Evolutionary conservation across 148 eudicot genomes (phyloP).

Genomic region (Rhododendron ovatum): DNA sequence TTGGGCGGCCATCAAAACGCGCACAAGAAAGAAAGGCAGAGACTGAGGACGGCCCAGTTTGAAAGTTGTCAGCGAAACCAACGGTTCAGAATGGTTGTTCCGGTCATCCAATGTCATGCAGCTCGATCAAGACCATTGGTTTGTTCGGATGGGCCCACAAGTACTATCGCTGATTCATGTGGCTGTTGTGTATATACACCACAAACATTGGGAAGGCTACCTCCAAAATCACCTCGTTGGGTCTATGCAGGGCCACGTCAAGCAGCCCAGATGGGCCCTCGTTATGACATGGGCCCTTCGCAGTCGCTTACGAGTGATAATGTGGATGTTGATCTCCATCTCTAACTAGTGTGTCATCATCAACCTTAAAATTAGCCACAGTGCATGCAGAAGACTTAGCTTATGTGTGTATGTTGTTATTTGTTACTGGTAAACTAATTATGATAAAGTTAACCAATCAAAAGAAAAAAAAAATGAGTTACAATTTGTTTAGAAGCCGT

Average conservation of each 20-base stretch:
- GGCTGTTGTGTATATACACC: constrained; percentile 17
- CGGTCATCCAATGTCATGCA: constrained; percentile 16
- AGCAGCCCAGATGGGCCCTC: background rate
- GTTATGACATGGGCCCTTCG: background rate
- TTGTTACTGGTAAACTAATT: no score
- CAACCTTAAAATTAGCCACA: background rate
- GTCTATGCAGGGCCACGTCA: constrained; percentile 11
- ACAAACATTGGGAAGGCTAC: constrained; percentile 10
- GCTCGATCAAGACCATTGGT: constrained; percentile 15
- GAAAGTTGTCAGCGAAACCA: constrained; percentile 12
- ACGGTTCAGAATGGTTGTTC: constrained; percentile 15
- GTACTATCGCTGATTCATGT: background rate
- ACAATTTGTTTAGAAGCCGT: background rate
- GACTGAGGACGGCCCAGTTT: constrained; percentile 30
- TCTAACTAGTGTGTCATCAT: constrained; percentile 14
- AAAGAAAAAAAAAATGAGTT: no score
- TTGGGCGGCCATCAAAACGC: constrained; percentile 53
- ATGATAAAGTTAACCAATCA: background rate
- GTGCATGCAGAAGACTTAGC: background rate
- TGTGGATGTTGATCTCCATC: constrained; percentile 46
- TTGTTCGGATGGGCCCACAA: background rate
- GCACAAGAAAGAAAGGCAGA: constrained; percentile 42
- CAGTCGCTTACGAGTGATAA: constrained; percentile 9
- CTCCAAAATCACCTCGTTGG: constrained; percentile 21
- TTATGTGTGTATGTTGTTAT: background rate